These are phyloP conservation scores for Lentinula aciculospora DNA, from an alignment of 768 basidiomycete genomes.

Conservation along the genomic window DNA sequence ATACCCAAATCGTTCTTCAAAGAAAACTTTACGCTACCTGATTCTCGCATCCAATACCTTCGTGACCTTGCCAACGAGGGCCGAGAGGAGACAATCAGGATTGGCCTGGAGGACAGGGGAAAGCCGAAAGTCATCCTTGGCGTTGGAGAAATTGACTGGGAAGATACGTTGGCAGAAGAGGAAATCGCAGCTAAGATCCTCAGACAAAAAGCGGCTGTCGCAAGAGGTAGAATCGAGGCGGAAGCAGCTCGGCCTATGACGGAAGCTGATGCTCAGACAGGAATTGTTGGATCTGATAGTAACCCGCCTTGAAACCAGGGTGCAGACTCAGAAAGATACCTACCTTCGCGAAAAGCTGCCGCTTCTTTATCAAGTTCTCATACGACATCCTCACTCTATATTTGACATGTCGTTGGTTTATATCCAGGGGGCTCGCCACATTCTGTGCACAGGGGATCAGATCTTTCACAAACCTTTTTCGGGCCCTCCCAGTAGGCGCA, in stretches of 20 bases:
- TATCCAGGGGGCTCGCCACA: too few species aligned
- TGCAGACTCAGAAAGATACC: too few species aligned
- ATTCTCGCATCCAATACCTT: slow-evolving; percentile 28
- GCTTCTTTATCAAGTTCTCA: too few species aligned
- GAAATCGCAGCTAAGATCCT: background rate
- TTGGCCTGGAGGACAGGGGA: slow-evolving; percentile 31
- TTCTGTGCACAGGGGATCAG: too few species aligned
- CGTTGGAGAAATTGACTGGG: slow-evolving; percentile 4
- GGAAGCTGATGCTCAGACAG: too few species aligned
- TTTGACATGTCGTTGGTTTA: too few species aligned
- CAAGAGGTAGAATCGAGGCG: background rate
- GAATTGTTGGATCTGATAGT: background rate
- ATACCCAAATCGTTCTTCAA: slow-evolving; percentile 12
- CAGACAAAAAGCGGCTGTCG: background rate
- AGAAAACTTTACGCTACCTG: slow-evolving; percentile 29
- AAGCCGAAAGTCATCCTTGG: slow-evolving; percentile 42
- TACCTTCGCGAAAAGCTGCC: too few species aligned
- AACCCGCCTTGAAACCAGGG: too few species aligned
- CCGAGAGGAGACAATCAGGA: slow-evolving; percentile 29
- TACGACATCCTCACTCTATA: too few species aligned
- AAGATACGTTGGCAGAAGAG: background rate
- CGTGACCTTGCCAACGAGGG: slow-evolving; percentile 45
- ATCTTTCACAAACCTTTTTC: too few species aligned
- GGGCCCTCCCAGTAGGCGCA: too few species aligned
- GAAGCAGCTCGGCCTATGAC: background rate